phyloP scores from a whole-genome alignment of 495 filamentous ascomycete genomes.

The Ramalina intermedia region DNA sequence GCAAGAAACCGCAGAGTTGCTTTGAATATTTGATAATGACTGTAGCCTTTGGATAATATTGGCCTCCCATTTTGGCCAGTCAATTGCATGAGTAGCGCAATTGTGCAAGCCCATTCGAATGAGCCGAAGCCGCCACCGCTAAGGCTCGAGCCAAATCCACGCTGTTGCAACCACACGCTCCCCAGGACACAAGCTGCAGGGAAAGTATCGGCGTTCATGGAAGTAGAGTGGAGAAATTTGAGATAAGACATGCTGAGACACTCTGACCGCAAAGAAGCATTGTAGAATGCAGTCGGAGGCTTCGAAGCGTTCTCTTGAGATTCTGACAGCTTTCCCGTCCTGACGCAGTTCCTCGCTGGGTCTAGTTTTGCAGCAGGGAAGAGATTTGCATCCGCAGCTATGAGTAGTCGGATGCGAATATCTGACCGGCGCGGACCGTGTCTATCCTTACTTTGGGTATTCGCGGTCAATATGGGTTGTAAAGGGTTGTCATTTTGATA shows the following conservation, averaged over 20 bases:
- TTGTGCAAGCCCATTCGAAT: slow-evolving; percentile 72
- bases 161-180: slow-evolving; percentile 75
- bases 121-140: slow-evolving; percentile 77
- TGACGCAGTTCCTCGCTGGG: slow-evolving; percentile 56
- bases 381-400: slow-evolving; percentile 45
- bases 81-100: slow-evolving; percentile 68
- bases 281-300: slow-evolving; percentile 70
- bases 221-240: slow-evolving; percentile 49
- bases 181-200: slow-evolving; percentile 75
- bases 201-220: slow-evolving; percentile 54
- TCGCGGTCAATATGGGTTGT: slow-evolving; percentile 54
- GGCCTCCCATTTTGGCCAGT: slow-evolving; percentile 54
- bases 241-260: slow-evolving; percentile 55
- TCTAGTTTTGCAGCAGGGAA: slow-evolving; percentile 57
- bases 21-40: slow-evolving; percentile 90
- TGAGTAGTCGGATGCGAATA: slow-evolving; percentile 64
- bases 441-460: slow-evolving; percentile 21
- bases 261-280: slow-evolving; percentile 72
- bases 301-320: not conserved
- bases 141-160: slow-evolving; percentile 56
- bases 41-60: slow-evolving; percentile 63
- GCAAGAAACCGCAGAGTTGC: slow-evolving; percentile 73
- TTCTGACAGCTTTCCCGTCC: slow-evolving; percentile 21
- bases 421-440: slow-evolving; percentile 21
- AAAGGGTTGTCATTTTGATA: slow-evolving; percentile 64